Evolutionary conservation across 2,329 filamentous ascomycete genomes (phyloP).

Genomic region (Scytalidium sp.): DNA sequence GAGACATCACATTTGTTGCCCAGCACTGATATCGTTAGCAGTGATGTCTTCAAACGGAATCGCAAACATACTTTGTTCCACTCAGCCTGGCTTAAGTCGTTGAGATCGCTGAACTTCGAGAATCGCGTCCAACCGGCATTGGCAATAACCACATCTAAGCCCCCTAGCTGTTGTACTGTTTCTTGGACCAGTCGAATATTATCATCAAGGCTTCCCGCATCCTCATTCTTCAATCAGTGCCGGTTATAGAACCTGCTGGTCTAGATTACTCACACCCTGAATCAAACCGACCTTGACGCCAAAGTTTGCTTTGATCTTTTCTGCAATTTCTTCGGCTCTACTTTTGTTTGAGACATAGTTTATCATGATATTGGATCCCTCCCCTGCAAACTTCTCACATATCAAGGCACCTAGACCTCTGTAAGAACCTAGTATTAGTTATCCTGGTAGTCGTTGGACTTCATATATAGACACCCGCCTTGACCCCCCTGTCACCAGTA

Average conservation of each 20-base stretch:
- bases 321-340: conserved; percentile 48
- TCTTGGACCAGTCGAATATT: conserved; percentile 49
- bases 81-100: background rate
- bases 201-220: conserved; percentile 1
- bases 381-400: conserved; percentile 54
- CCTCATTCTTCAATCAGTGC: background rate
- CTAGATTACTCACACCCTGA: conserved; percentile 39
- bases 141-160: conserved; percentile 59
- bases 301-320: conserved; percentile 43
- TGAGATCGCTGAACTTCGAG: background rate
- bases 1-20: background rate
- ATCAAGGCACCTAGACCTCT: conserved; percentile 60
- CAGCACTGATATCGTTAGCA: conserved; percentile 1
- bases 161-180: conserved; percentile 51
- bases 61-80: conserved; percentile 1
- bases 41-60: background rate
- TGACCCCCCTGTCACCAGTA: background rate
- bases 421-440: conserved; percentile 9
- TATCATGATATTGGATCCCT: conserved; percentile 59
- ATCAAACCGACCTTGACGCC: conserved; percentile 50
- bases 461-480: background rate
- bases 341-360: conserved; percentile 57
- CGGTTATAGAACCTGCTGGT: background rate
- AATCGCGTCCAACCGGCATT: conserved; percentile 45
- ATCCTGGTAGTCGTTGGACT: background rate